Conservation (phyloP, 2,329 filamentous ascomycete genomes). For the Aspergillus latus region DNA sequence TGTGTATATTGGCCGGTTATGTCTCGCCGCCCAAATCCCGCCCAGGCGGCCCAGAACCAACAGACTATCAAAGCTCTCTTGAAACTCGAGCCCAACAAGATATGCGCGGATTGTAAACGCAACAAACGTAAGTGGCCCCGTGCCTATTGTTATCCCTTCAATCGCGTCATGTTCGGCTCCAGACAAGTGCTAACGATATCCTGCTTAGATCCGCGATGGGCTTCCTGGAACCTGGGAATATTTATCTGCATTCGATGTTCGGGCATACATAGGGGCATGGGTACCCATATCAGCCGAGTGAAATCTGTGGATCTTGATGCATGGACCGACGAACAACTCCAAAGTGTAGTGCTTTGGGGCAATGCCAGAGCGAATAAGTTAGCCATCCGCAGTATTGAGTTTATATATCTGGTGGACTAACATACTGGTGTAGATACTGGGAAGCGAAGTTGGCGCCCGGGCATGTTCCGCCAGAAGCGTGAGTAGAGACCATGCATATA, state of each 20-base stretch:
- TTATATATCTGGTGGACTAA: slow-evolving; percentile 12
- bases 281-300: slow-evolving; percentile 95
- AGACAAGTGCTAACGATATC: no score
- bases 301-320: slow-evolving; percentile 97
- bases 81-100: slow-evolving; percentile 93
- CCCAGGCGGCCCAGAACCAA: slow-evolving; percentile 89
- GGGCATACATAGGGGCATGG: slow-evolving; percentile 97
- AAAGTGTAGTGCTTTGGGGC: slow-evolving; percentile 92
- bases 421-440: slow-evolving; percentile 64
- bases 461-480: slow-evolving; percentile 87
- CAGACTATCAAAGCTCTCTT: slow-evolving; percentile 90
- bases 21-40: slow-evolving; percentile 63
- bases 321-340: slow-evolving; percentile 97
- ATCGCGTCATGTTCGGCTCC: no score
- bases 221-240: slow-evolving; percentile 96
- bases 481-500: no score
- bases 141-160: no score
- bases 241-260: slow-evolving; percentile 99
- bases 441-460: slow-evolving; percentile 89
- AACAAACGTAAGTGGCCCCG: slow-evolving; percentile 76
- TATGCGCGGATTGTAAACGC: slow-evolving; percentile 96
- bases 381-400: slow-evolving; percentile 22
- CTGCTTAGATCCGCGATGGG: slow-evolving; percentile 87
- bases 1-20: slow-evolving; percentile 25
- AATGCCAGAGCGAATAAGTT: slow-evolving; percentile 94